Evolutionary conservation across 2,329 filamentous ascomycete species (phyloP), one percentile per base, ranked within the genome.

Genomic region (Neophaeococcomyces mojaviensis): DNA sequence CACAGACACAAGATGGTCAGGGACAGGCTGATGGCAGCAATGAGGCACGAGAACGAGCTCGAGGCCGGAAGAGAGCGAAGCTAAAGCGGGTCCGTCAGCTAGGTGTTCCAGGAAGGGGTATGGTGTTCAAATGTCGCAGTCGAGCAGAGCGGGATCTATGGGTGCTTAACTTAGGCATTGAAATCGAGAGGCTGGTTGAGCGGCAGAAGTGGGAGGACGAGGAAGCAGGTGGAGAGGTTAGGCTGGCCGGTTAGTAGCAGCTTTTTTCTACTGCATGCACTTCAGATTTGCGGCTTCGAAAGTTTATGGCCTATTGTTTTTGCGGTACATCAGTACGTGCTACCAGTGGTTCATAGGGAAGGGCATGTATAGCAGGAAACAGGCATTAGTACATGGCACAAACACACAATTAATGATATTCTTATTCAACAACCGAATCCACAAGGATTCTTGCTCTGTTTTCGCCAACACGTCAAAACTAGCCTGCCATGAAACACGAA

Each of bases 131-230:
- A 57, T 74, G 80, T 30, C 69, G 80, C 44, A 81, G 76, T 60
- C 68, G 81, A 8, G 73, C 79, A 1, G 81, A 84, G 61, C 72
- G 80, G 49, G 81, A 84, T 62, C 74, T 79, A 54, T 84, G 81
- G 81, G 81, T 84, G n/a, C 26, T 37, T 32, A 44, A 44, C 19
- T n/a, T 44, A 20, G 22, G 20, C 4, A 37, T 44, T 34, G 41
- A 44, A 32, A 26, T 44, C 37, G 41, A 44, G 41, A 35, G 41
- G 30, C 16, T 44, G 22, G 41, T 37, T 37, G 41, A 36, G 16
- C 20, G 22, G 33, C 32, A 44, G 22, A 24, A 26, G 32, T 44
- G 41, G 41, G 41, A 44, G 22, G 41, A 36, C 37, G 41, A 44
- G 22, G 20, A 16, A 15, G 41, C 13, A 28, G 41, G 32, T 7